phyloP scores from a whole-genome alignment of 2,329 filamentous ascomycete genomes.

The Botrytis deweyae region DNA sequence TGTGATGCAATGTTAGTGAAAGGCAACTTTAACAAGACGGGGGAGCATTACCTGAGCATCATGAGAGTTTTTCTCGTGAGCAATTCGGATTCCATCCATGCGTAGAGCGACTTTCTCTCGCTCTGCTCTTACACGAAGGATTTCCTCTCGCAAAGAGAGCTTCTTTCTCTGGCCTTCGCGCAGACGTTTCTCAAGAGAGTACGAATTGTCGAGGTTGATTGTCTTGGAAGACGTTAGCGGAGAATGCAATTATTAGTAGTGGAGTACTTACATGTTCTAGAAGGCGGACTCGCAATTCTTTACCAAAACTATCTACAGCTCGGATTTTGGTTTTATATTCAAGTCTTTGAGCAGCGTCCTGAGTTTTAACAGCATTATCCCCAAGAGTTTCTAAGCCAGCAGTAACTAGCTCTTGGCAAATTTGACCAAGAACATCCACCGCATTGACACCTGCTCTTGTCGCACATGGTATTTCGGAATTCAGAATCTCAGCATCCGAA shows the following conservation, averaged over 20 bases:
- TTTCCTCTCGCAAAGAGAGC: constrained; percentile 56
- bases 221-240: constrained; percentile 43
- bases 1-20: constrained; percentile 33
- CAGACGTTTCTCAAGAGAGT: constrained; percentile 57
- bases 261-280: constrained; percentile 56
- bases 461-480: constrained; percentile 53
- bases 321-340: constrained; percentile 56
- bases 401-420: constrained; percentile 61
- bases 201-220: constrained; percentile 58
- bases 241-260: constrained; percentile 12
- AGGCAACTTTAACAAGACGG: neutral
- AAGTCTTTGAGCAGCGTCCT: constrained; percentile 49
- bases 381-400: constrained; percentile 50
- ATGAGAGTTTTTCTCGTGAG: constrained; percentile 56
- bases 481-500: constrained; percentile 47
- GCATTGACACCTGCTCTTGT: constrained; percentile 57
- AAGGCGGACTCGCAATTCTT: constrained; percentile 55
- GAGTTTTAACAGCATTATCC: constrained; percentile 45
- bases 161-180: constrained; percentile 57
- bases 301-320: constrained; percentile 58
- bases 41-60: constrained; percentile 47
- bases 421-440: constrained; percentile 60
- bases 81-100: constrained; percentile 61
- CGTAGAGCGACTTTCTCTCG: constrained; percentile 60
- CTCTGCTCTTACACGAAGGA: constrained; percentile 58